These are phyloP conservation scores for Aspergillus fijiensis DNA, from an alignment of 2,329 filamentous ascomycete species.

Conservation along the genomic window DNA sequence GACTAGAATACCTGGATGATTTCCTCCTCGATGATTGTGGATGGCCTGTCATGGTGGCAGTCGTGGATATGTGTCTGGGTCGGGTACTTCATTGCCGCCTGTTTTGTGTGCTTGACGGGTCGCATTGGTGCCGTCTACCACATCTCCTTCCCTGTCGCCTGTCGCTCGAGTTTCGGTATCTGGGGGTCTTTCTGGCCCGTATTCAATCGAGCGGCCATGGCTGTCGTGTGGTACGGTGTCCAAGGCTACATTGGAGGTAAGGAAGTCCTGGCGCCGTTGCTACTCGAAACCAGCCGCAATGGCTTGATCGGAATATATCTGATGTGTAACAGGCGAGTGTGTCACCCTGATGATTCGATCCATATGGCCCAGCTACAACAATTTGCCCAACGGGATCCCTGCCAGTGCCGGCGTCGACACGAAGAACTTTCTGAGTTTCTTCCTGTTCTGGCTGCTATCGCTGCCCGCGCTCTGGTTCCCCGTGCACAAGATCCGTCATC, in stretches of 20 bases:
- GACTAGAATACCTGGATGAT: conserved; percentile 86
- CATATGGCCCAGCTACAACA: conserved; percentile 67
- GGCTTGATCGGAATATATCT: neutral
- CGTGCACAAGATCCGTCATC: conserved; percentile 81
- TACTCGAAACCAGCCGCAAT: neutral
- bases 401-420: conserved; percentile 68
- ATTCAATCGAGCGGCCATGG: conserved; percentile 83
- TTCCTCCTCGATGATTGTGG: conserved; percentile 74
- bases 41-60: conserved; percentile 86
- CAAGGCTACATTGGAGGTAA: conserved; percentile 67
- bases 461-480: conserved; percentile 86
- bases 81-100: conserved; percentile 74
- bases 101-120: conserved; percentile 74
- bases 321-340: conserved; percentile 59
- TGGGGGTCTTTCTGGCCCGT: conserved; percentile 89
- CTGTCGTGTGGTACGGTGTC: conserved; percentile 85
- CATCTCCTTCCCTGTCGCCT: conserved; percentile 81
- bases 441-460: conserved; percentile 80
- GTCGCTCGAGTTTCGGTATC: conserved; percentile 77
- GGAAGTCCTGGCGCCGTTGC: conserved; percentile 3
- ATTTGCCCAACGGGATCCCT: conserved; percentile 67
- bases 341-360: conserved; percentile 85
- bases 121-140: conserved; percentile 85
- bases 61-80: conserved; percentile 86
- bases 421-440: conserved; percentile 74